phyloP scores from a whole-genome alignment of 768 basidiomycete genomes.

The Multifurca ochricompacta region DNA sequence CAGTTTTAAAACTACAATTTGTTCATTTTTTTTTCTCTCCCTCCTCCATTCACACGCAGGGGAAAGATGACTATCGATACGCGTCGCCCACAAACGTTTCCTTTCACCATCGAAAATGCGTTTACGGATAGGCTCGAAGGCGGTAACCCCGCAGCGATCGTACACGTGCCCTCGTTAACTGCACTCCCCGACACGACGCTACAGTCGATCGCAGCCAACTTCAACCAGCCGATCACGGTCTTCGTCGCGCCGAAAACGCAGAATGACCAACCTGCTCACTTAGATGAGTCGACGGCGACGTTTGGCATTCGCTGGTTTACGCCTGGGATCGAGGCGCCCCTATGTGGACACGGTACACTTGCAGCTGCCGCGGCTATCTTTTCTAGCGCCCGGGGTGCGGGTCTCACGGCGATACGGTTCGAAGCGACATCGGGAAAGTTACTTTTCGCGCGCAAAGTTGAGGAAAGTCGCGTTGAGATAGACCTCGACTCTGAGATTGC shows the following conservation, averaged over 20 bases:
- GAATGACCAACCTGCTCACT: background rate
- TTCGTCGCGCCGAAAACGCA: constrained; percentile 13
- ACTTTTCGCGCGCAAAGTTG: constrained; percentile 6
- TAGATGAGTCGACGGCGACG: background rate
- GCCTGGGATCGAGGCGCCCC: constrained; percentile 20
- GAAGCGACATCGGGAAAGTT: constrained; percentile 2
- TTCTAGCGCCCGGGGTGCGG: background rate
- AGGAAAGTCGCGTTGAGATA: constrained; percentile 13
- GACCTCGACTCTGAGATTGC: constrained; percentile 10
- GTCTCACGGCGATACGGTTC: background rate
- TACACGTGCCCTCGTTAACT: constrained; percentile 22
- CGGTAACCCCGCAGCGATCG: constrained; percentile 30
- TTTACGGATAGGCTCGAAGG: constrained; percentile 26
- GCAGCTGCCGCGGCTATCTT: constrained; percentile 22
- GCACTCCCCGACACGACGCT: constrained; percentile 18
- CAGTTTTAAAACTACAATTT: too few species aligned
- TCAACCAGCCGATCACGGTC: constrained; percentile 23
- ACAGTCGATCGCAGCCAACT: constrained; percentile 19
- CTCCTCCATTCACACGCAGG: too few species aligned
- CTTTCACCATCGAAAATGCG: constrained; percentile 28
- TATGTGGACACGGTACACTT: constrained; percentile 32
- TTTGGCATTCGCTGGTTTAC: constrained; percentile 29
- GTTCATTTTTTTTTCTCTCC: too few species aligned
- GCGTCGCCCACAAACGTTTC: background rate
- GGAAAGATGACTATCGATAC: constrained; percentile 2